These are phyloP conservation scores for Russula compacta DNA, from an alignment of 768 basidiomycete genomes.

Conservation along the genomic window DNA sequence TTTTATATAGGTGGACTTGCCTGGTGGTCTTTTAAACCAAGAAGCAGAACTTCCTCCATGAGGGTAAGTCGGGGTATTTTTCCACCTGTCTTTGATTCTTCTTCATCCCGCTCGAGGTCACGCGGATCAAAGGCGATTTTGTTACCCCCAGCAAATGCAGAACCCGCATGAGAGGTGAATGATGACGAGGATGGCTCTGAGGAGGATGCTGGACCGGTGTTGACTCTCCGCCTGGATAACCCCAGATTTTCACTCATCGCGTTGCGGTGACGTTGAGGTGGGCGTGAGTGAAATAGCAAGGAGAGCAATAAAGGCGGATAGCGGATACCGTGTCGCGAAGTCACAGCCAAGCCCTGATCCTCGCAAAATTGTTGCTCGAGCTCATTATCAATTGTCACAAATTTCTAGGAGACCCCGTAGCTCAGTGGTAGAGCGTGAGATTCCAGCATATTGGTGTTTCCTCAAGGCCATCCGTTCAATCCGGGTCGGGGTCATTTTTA, in stretches of 20 bases:
- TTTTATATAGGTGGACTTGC: constrained; percentile 33
- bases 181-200: constrained; percentile 30
- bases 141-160: constrained; percentile 77
- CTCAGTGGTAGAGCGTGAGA: constrained; percentile 23
- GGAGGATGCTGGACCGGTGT: constrained; percentile 31
- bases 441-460: constrained; percentile 16
- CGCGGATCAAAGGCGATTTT: constrained; percentile 92
- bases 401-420: constrained; percentile 11
- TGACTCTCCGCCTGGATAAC: constrained; percentile 51
- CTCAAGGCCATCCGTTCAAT: constrained; percentile 23
- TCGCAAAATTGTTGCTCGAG: not conserved
- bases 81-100: constrained; percentile 55
- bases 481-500: constrained; percentile 19
- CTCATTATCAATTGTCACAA: too few species aligned
- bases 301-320: not conserved
- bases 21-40: constrained; percentile 96
- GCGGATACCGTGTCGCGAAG: not conserved
- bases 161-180: constrained; percentile 47
- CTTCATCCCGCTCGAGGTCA: constrained; percentile 67
- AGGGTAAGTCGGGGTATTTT: constrained; percentile 81
- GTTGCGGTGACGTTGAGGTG: not conserved
- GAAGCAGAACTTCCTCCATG: constrained; percentile 91
- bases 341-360: not conserved
- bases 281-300: not conserved
- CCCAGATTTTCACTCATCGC: constrained; percentile 24